Conservation (phyloP, 306 rosid species). For the Vachellia pachyceras region DNA sequence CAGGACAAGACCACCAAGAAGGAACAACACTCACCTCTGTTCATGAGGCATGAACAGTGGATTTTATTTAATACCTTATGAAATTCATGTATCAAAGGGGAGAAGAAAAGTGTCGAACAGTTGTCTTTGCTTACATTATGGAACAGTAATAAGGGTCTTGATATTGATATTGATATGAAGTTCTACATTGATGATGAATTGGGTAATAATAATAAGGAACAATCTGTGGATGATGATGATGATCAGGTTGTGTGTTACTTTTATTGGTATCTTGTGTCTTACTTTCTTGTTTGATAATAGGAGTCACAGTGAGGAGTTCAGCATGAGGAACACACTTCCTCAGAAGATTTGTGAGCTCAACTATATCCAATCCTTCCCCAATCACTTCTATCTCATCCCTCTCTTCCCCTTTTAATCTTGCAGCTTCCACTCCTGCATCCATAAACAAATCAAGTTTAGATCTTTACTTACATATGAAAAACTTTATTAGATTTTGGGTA, state of each 20-base stretch:
- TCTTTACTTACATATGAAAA: too few relatives aligned
- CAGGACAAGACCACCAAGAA: too few relatives aligned
- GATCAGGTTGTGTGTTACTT: neutral
- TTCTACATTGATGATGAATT: neutral
- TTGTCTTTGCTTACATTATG: neutral
- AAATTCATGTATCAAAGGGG: neutral
- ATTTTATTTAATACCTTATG: too few relatives aligned
- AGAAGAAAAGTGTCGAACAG: too few relatives aligned
- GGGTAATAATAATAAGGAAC: constrained; percentile 27
- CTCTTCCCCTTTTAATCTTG: constrained; percentile 28
- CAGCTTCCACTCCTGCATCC: constrained; percentile 48
- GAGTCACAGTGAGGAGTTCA: constrained; percentile 42
- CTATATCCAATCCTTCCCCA: constrained; percentile 54
- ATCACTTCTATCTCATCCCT: constrained; percentile 47
- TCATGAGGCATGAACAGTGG: too few relatives aligned
- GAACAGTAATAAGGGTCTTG: constrained; percentile 27
- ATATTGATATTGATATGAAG: neutral
- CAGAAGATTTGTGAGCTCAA: constrained; percentile 44
- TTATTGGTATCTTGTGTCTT: neutral
- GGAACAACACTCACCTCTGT: too few relatives aligned
- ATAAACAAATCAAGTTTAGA: too few relatives aligned
- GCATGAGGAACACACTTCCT: constrained; percentile 51
- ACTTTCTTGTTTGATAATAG: constrained; percentile 31
- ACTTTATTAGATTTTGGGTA: too few relatives aligned
- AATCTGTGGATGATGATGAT: too few relatives aligned